Evolutionary conservation across 352 stramenopile genomes (phyloP), one percentile per base, ranked within the genome.

Genomic region (Thalassiosira exigua): DNA sequence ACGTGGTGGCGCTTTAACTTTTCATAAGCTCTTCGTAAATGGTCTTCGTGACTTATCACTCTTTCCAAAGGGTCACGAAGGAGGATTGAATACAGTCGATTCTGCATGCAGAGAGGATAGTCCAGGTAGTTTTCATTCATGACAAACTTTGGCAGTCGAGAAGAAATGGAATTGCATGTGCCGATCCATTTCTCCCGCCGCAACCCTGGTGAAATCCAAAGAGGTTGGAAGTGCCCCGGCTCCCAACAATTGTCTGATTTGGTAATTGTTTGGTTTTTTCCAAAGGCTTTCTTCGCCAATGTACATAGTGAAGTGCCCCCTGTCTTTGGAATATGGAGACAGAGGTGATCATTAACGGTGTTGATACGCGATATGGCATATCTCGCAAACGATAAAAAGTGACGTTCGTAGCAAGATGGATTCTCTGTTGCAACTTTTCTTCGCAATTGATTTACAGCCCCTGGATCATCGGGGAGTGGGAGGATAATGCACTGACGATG

Each of bases 71-170:
- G 69, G 17, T 70, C 19, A 7, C 69, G 29, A 44, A 78, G 22
- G 27, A 65, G 17, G 3, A 69, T 64, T 0, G 69, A 78, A 48
- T 78, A 78, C 11, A 70, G 29, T 22, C 69, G 41, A 1, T 69
- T 12, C 2, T 56, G 27, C 5, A 51, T 53, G 50, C 69, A 78
- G 0, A 78, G 32, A 11, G 69, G 69, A 22, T 71, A 39, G 50
- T 78, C 69, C 4, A 78, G 39, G 59, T 78, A 78, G 24, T 78
- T 78, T 57, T 78, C 69, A 46, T 78, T 70, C 69, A 78, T 78
- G n/a, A 70, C 51, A 36, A 78, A 70, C 29, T 41, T 39, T 30
- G 58, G 58, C n/a, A 78, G 53, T 22, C 22, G 52, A 24, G 1
- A 24, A 22, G 67, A 32, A 17, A 75, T 44, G 2, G 36, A 24